Evolutionary conservation across 345 rosid genomes (phyloP), one percentile per base, ranked within the genome.

Genomic region (Excoecaria cochinchinensis): DNA sequence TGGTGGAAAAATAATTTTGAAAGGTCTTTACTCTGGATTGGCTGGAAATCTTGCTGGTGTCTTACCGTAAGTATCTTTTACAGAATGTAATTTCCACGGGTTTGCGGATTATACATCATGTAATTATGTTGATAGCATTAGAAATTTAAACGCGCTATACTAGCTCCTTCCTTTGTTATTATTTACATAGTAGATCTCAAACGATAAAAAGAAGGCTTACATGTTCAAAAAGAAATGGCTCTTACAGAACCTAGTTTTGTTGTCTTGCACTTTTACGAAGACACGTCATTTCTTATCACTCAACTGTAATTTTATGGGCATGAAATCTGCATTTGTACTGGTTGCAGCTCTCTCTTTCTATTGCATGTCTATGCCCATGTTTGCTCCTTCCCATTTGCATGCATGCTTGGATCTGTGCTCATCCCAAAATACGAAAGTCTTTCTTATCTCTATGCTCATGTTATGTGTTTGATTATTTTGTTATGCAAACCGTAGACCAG

Each of bases 11-110:
- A 93, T 95, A 82, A 79, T 77, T 62, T 83, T 86, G 76, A 90
- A 87, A 85, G 99, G 97, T 80, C 91, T 95, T 72, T 95, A 95
- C 86, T 95, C 99, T 75, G 99, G 99, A 82, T 84, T 95, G 83
- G 87, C 90, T 64, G 98, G 97, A 80, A 95, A 95, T 79, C 80
- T 95, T 72, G 96, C 88, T 74, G 98, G 99, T 40, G 99, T 93
- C 82, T 86, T 93, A 77, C 97, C 98, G 98, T 93, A 84, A 87
- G 97, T 86, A 74, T 56, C 21, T 74, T 75, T 21, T 39, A 22
- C 13, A 50, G 74, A 58, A 24, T 57, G 22, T 4, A 65, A 56
- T 70, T 47, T 70, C 57, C 17, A 58, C 62, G 42, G 16, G 5
- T n/a, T 76, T 52, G 16, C 19, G 5, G 36, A 14, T 59, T 48